phyloP scores from a whole-genome alignment of 2,329 filamentous ascomycete species.

The Fusarium veterinarium region DNA sequence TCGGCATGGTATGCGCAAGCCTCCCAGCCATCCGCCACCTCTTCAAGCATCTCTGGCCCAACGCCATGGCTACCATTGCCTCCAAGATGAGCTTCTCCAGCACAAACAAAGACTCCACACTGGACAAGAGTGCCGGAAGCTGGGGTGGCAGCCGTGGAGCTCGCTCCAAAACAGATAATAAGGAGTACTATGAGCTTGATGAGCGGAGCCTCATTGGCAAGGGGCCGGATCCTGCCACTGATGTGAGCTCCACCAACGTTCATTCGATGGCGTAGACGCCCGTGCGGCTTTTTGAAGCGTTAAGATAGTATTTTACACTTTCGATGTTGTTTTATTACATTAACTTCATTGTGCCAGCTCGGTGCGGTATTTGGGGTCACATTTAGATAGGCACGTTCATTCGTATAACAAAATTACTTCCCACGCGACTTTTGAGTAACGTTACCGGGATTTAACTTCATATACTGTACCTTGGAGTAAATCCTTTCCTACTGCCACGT shows the following conservation, averaged over 20 bases:
- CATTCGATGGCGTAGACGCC: not conserved
- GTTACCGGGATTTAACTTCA: not conserved
- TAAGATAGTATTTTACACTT: not conserved
- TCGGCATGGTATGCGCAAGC: constrained; percentile 38
- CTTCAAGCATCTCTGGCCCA: constrained; percentile 37
- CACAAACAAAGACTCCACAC: constrained; percentile 15
- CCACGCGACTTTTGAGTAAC: not conserved
- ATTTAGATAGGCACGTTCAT: not conserved
- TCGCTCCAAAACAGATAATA: constrained; percentile 34
- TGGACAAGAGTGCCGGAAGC: constrained; percentile 23
- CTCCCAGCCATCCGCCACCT: constrained; percentile 37
- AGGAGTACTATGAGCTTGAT: constrained; percentile 33
- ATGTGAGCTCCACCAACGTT: constrained; percentile 1
- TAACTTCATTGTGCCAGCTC: not conserved
- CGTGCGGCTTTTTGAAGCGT: not conserved
- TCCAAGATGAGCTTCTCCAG: constrained; percentile 23
- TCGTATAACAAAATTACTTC: not conserved
- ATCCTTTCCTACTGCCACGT: not conserved
- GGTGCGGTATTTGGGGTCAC: not conserved
- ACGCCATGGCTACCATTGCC: constrained; percentile 36
- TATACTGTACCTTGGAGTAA: not conserved
- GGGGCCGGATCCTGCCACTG: not conserved
- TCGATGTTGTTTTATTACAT: not conserved
- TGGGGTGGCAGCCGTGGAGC: constrained; percentile 26
- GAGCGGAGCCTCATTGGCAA: constrained; percentile 33